Evolutionary conservation across 1,284 basidiomycete species (phyloP).

Genomic region (Apiotrichum brassicae): DNA sequence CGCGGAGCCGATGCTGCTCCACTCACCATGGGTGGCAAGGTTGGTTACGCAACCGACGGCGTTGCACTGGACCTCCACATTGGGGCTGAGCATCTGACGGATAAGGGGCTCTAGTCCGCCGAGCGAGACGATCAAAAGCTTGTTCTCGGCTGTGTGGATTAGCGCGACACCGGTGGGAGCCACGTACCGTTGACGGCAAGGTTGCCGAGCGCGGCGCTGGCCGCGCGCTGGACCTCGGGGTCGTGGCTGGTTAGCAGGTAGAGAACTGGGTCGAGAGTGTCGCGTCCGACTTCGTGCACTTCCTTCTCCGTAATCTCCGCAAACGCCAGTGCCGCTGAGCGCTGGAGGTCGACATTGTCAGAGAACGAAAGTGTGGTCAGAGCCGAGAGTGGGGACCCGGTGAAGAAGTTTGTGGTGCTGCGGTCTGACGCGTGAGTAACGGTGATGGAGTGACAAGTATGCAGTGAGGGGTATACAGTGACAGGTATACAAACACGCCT

Average conservation of each 20-base stretch:
- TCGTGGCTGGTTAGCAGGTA: constrained; percentile 97
- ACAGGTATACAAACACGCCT: too few relatives aligned
- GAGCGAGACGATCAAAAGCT: constrained; percentile 95
- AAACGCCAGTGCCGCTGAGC: constrained; percentile 95
- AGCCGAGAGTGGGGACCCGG: constrained; percentile 82
- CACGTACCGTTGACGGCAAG: constrained; percentile 93
- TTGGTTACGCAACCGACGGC: constrained; percentile 99
- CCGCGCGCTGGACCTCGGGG: constrained; percentile 96
- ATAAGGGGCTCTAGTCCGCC: constrained; percentile 97
- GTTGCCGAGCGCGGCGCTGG: constrained; percentile 97
- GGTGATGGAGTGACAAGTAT: too few relatives aligned
- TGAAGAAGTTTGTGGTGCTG: constrained; percentile 92
- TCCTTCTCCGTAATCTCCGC: constrained; percentile 99
- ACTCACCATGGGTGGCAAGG: constrained; percentile 89
- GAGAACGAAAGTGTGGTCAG: constrained; percentile 97
- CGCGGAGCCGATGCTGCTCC: too few relatives aligned
- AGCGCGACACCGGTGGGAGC: too few relatives aligned
- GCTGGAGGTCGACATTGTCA: constrained; percentile 98
- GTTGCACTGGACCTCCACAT: constrained; percentile 99
- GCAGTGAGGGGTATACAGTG: too few relatives aligned
- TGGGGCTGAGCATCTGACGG: constrained; percentile 97
- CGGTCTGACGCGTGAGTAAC: constrained; percentile 59
- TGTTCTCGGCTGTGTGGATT: constrained; percentile 77
- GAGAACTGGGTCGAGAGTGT: constrained; percentile 96
- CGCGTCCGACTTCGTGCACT: constrained; percentile 90